Base-by-base conservation (phyloP, 192 early-diverging fungal genomes). In the Backusella luteola region DNA sequence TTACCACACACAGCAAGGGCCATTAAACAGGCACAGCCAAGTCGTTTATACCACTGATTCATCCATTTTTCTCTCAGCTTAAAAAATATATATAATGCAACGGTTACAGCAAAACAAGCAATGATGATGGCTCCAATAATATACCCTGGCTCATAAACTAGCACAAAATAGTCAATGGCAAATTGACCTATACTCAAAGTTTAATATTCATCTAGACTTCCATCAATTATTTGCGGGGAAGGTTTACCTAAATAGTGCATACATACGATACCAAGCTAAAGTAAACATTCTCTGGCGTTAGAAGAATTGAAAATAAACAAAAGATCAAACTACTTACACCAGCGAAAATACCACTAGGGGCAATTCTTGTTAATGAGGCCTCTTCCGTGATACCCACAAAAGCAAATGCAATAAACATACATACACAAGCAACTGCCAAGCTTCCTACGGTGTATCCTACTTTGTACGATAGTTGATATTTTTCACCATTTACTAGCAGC, bases 41-140 rank as follows among this genome's bases (percentile, higher is more conserved):
- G 32, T 68, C 85, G 72, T 72, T 87, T 88, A 73, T 83, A 84
- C 79, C 81, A 80, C 34, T 75, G 74, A 46, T 80, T 85, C 44
- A 75, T 73, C 87, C 87, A 88, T 63, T 78, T 39, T 29, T 84
- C 81, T 42, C 85, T 75, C 42, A 88, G 67, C 38, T 78, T 78
- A 71, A 87, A 88, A 66, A 88, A 88, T 26, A 88, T 82, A 36
- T 71, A 77, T 3, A 88, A 52, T 4, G 85, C 79, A n/a, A 79
- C 67, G 14, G 82, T 85, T 3, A 82, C 70, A 9, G 85, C 79
- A 9, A 69, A 23, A 38, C 76, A 73, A n/a, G 81, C 85, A 69
- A 88, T 84, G 14, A 81, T 17, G 6, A 79, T 72, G 23, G 86
- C 79, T 2, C 80, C 81, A 34, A 76, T 35, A 7, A 87, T 74